phyloP scores from a whole-genome alignment of 345 rosid genomes.

The Salix arbutifolia region DNA sequence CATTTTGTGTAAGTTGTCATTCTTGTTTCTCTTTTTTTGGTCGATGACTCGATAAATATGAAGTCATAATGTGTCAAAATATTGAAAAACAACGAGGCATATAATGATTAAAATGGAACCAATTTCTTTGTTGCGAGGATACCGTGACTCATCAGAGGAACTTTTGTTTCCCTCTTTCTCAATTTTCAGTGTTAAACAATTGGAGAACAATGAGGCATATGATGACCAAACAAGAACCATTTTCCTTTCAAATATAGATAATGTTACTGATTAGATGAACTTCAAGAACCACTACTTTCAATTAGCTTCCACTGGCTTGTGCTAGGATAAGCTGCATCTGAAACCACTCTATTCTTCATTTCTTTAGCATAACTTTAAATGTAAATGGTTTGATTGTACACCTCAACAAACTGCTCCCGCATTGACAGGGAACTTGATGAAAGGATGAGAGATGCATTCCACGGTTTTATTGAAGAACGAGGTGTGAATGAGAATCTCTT shows the following conservation, averaged over 20 bases:
- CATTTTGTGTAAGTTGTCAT: slow-evolving; percentile 55
- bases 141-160: background rate
- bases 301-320: background rate
- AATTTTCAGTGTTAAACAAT: background rate
- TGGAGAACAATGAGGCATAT: background rate
- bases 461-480: slow-evolving; percentile 68
- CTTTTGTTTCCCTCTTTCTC: background rate
- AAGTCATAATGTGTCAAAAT: background rate
- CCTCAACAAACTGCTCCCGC: background rate
- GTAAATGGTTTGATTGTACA: background rate
- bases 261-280: background rate
- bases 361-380: background rate
- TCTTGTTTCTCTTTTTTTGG: background rate
- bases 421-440: slow-evolving; percentile 69
- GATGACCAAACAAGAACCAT: background rate
- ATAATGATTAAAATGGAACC: background rate
- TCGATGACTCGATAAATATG: background rate
- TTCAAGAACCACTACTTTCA: background rate
- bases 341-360: background rate
- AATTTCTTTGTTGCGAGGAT: background rate
- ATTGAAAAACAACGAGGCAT: background rate
- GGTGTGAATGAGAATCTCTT: slow-evolving; percentile 80
- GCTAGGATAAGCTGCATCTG: background rate
- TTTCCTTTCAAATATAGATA: background rate
- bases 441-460: slow-evolving; percentile 71